phyloP scores from a whole-genome alignment of 768 basidiomycete species.

The Rhizopogon vinicolor region DNA sequence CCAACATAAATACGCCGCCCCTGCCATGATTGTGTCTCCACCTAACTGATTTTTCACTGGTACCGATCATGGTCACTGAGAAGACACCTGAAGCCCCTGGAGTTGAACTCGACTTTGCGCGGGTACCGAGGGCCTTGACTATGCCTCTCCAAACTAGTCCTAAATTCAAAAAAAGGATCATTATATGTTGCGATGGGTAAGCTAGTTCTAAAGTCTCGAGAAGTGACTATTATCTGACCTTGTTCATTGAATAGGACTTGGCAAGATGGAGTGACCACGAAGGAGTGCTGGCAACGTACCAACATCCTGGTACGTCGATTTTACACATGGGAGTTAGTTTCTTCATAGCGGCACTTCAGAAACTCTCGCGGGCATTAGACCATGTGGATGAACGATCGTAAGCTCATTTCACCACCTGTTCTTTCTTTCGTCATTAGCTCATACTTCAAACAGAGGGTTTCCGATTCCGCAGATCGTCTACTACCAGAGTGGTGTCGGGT shows the following conservation, averaged over 20 bases:
- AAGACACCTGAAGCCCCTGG: not conserved
- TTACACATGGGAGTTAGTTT: not conserved
- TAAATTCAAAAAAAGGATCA: slow-evolving; percentile 49
- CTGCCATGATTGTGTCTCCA: not conserved
- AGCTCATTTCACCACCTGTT: slow-evolving; percentile 1
- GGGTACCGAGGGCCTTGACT: not conserved
- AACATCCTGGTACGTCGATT: slow-evolving; percentile 45
- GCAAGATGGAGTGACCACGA: slow-evolving; percentile 56
- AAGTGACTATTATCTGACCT: slow-evolving; percentile 1
- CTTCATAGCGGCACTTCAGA: slow-evolving; percentile 26
- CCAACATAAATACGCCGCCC: slow-evolving; percentile 18
- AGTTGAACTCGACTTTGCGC: not conserved
- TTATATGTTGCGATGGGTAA: slow-evolving; percentile 76
- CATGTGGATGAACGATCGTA: slow-evolving; percentile 42
- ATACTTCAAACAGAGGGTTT: slow-evolving; percentile 19
- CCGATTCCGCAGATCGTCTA: slow-evolving; percentile 59
- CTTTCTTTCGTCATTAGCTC: not conserved
- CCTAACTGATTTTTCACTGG: not conserved
- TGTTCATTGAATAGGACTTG: slow-evolving; percentile 47
- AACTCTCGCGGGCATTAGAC: slow-evolving; percentile 48
- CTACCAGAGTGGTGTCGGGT: slow-evolving; percentile 61
- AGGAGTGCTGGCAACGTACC: slow-evolving; percentile 44
- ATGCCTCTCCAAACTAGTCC: not conserved
- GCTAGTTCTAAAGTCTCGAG: slow-evolving; percentile 11
- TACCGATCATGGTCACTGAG: slow-evolving; percentile 10